phyloP scores from a whole-genome alignment of 2,329 filamentous ascomycete species.

The Fusarium nygamai region DNA sequence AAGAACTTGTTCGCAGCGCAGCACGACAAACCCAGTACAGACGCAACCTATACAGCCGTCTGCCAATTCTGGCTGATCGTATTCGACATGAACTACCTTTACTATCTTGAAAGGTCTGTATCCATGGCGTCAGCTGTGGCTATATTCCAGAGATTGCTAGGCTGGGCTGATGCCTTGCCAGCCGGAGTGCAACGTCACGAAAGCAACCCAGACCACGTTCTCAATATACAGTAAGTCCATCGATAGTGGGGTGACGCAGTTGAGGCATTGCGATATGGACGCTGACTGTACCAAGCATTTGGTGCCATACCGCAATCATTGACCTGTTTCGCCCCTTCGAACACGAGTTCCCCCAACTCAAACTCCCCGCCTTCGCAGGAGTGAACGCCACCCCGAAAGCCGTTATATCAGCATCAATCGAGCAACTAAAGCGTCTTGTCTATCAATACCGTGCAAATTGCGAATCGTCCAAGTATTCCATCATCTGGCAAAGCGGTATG shows the following conservation, averaged over 20 bases:
- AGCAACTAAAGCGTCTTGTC: accelerated
- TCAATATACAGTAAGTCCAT: background rate
- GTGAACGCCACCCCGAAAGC: accelerated
- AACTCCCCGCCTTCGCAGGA: accelerated
- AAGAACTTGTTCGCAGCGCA: background rate
- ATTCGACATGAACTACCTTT: background rate
- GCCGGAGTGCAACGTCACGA: background rate
- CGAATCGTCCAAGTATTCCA: background rate
- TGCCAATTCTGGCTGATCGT: background rate
- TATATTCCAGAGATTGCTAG: background rate
- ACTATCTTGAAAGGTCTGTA: accelerated
- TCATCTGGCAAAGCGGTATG: background rate
- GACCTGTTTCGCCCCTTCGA: background rate
- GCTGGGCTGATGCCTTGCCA: background rate
- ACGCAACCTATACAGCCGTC: accelerated
- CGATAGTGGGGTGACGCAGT: accelerated
- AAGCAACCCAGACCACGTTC: background rate
- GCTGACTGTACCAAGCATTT: background rate
- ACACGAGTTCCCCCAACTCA: accelerated
- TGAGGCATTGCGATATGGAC: too few relatives aligned
- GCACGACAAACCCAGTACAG: background rate
- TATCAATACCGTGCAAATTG: background rate
- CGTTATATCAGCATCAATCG: accelerated
- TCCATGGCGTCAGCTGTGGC: background rate
- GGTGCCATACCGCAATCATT: accelerated